A percentile compares a stretch with the other conserved stretches of the same genome.
Evolutionary conservation across 768 basidiomycete genomes (phyloP).

Genomic region (Lentinula sp.): DNA sequence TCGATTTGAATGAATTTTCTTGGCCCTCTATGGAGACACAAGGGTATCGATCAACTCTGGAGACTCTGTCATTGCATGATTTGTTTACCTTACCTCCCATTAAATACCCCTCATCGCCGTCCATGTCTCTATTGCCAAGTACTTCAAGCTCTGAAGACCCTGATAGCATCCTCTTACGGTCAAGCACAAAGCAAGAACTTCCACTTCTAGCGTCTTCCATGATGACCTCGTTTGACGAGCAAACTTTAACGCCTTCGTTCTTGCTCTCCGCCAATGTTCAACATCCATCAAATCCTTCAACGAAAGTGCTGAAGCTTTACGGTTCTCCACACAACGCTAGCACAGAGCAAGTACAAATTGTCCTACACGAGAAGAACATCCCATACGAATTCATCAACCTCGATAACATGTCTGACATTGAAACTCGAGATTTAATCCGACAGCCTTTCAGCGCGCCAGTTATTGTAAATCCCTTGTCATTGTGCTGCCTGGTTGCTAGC

Average conservation of each 20-base stretch:
- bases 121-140: background rate
- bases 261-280: background rate
- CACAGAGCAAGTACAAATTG: slow-evolving; percentile 43
- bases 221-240: background rate
- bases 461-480: slow-evolving; percentile 26
- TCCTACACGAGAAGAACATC: slow-evolving; percentile 51
- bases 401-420: slow-evolving; percentile 28
- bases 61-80: background rate
- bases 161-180: background rate
- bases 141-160: background rate
- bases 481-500: background rate
- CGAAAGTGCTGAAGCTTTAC: slow-evolving; percentile 39
- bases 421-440: slow-evolving; percentile 29
- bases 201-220: background rate
- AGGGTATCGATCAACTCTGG: background rate
- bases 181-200: background rate
- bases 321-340: slow-evolving; percentile 33
- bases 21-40: background rate
- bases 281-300: background rate
- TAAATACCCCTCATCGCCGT: background rate
- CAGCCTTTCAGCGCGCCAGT: slow-evolving; percentile 67
- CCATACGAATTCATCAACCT: slow-evolving; percentile 45
- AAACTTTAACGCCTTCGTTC: background rate
- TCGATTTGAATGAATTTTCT: background rate
- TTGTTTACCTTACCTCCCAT: background rate